Percentiles rank a stretch among this genome's conserved stretches.
Evolutionary conservation across 2,329 filamentous ascomycete genomes (phyloP).

Genomic region (Sclerotinia nivalis): DNA sequence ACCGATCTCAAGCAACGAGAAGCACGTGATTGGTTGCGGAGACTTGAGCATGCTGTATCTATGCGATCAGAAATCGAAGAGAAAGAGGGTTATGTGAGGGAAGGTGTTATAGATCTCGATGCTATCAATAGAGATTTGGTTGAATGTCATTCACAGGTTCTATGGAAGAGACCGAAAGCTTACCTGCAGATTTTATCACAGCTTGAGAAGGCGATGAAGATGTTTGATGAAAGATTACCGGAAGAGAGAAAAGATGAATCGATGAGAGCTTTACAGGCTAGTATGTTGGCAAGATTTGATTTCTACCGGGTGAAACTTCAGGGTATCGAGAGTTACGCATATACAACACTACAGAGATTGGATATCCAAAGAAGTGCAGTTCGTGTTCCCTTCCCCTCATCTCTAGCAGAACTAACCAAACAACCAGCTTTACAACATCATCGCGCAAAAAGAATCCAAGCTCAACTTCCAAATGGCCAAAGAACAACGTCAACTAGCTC

Average conservation of each 20-base stretch:
- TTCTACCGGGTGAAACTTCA: conserved; percentile 63
- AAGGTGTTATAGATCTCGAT: conserved; percentile 57
- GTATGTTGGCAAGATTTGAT: conserved; percentile 55
- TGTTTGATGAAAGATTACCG: conserved; percentile 27
- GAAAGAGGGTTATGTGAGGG: conserved; percentile 55
- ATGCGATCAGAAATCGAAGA: conserved; percentile 46
- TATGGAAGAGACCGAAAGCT: conserved; percentile 64
- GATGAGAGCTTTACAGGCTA: conserved; percentile 51
- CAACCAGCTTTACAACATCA: conserved; percentile 62
- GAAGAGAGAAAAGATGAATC: conserved; percentile 23
- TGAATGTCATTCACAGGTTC: conserved; percentile 62
- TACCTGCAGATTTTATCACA: conserved; percentile 56
- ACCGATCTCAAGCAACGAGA: conserved; percentile 63
- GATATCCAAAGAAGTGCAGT: conserved; percentile 63
- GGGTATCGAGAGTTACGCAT: conserved; percentile 63
- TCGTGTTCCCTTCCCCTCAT: conserved; percentile 37
- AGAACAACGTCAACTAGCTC: conserved; percentile 46
- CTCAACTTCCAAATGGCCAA: conserved; percentile 59
- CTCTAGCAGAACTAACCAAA: not conserved
- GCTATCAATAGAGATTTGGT: conserved; percentile 62
- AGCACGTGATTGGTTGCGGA: conserved; percentile 62
- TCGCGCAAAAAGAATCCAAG: conserved; percentile 64
- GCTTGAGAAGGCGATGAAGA: conserved; percentile 51
- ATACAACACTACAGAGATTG: conserved; percentile 60
- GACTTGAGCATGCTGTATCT: conserved; percentile 61